Conservation (phyloP, 441 rosid species). For the Syzygium syzygioides region DNA sequence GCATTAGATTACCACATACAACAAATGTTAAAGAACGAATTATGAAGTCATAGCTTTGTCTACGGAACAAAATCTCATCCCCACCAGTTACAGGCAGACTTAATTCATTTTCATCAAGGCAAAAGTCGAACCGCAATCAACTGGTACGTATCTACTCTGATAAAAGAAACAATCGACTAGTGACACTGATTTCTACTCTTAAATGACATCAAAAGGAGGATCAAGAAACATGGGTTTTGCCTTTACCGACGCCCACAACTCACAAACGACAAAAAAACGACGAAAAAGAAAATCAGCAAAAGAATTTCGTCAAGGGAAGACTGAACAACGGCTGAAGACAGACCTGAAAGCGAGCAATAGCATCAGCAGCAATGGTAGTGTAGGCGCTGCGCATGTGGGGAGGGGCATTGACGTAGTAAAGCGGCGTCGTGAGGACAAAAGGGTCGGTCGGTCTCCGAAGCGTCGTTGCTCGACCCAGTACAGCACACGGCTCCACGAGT, state of each 20-base stretch:
- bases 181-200: background rate
- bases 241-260: background rate
- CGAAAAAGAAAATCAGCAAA: background rate
- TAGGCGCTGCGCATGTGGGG: constrained; percentile 99
- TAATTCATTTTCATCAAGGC: background rate
- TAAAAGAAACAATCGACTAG: background rate
- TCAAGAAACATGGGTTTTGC: background rate
- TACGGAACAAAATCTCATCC: background rate
- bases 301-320: background rate
- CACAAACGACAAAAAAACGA: background rate
- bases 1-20: background rate
- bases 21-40: background rate
- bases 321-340: background rate
- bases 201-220: background rate
- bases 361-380: constrained; percentile 94
- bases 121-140: background rate
- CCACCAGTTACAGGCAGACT: background rate
- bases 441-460: constrained; percentile 24
- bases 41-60: background rate
- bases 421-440: constrained; percentile 89
- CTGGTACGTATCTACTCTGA: background rate
- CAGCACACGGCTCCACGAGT: constrained; percentile 40
- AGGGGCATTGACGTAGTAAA: constrained; percentile 98
- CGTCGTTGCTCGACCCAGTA: constrained; percentile 27
- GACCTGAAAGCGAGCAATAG: constrained; percentile 94